phyloP scores from a whole-genome alignment of 192 early-diverging fungal genomes.

The Backusella mclennaniae region DNA sequence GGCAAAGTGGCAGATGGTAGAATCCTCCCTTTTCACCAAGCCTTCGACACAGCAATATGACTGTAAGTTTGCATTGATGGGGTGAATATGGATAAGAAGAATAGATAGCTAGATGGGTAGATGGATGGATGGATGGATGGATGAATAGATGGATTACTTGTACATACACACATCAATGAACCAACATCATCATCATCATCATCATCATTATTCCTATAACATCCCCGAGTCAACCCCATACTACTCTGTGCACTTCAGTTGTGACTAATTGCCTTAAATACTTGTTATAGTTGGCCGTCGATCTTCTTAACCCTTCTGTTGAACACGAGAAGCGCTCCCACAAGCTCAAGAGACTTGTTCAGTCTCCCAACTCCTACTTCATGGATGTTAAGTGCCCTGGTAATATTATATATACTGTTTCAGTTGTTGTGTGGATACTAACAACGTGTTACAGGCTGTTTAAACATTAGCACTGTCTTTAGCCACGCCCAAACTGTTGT shows the following conservation, averaged over 20 bases:
- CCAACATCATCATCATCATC: neutral
- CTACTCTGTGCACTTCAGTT: neutral
- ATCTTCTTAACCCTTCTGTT: slow-evolving; percentile 90
- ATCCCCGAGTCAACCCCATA: too few species aligned
- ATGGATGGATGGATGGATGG: slow-evolving; percentile 21
- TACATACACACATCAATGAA: neutral
- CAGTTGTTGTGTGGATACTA: neutral
- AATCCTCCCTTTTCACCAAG: slow-evolving; percentile 21
- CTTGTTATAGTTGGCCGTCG: slow-evolving; percentile 74
- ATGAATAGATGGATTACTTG: neutral
- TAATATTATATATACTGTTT: neutral
- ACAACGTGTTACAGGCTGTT: slow-evolving; percentile 63
- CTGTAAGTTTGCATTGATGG: slow-evolving; percentile 14
- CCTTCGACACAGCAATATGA: slow-evolving; percentile 25
- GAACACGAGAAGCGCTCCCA: slow-evolving; percentile 67
- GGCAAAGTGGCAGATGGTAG: neutral
- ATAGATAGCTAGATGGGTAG: neutral
- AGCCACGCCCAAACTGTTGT: slow-evolving; percentile 99
- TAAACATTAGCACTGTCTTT: slow-evolving; percentile 99
- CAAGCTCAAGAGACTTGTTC: slow-evolving; percentile 64
- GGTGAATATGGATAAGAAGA: neutral
- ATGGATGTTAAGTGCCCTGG: slow-evolving; percentile 98
- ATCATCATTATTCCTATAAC: neutral
- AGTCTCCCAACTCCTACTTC: slow-evolving; percentile 91
- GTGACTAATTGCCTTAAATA: neutral